Evolutionary conservation across 176 grass and related monocot species (phyloP), one percentile per base, ranked within the genome.

Genomic region (Saccharum spontaneum): DNA sequence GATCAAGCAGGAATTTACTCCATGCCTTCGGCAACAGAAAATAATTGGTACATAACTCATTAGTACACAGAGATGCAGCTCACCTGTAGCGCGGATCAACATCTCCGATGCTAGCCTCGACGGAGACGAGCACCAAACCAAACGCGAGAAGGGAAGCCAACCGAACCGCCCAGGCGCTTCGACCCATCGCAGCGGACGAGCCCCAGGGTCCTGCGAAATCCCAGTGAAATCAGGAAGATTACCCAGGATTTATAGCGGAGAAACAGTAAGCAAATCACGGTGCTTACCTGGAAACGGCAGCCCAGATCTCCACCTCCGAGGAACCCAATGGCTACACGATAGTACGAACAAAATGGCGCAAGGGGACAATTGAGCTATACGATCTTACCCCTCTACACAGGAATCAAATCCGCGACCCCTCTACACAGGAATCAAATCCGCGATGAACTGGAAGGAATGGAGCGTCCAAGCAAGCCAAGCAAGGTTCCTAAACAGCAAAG

Each of bases 71-170:
- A 38, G n/a, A 48, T 12, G 26, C 57, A 54, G 38, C 84, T 76
- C 81, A 98, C 96, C 96, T 87, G 83, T 98, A 98, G 63, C 46
- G 52, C 60, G 84, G 93, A 87, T 98, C 87, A 74, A 67, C 80
- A 75, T 98, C 96, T 8, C 96, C 93, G 39, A 83, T 77, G 65
- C 91, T 98, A 43, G 93, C 95, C 23, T 92, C 84, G 62, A 95
- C 83, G 48, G 62, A 52, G 13, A 64, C 41, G 31, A 89, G 69
- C 74, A 62, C 52, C 41, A 95, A 83, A 48, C 75, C 93, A 64
- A 92, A 75, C 31, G 77, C 77, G 8, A 93, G 20, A 69, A 91
- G 77, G 9, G 83, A 82, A 60, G 82, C 52, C 75, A 93, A 46
- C 65, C 86, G 40, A 76, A 64, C 67, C 52, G 67, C 33, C 88